phyloP scores from a whole-genome alignment of 257 asterid genomes.

The Coffea eugenioides region DNA sequence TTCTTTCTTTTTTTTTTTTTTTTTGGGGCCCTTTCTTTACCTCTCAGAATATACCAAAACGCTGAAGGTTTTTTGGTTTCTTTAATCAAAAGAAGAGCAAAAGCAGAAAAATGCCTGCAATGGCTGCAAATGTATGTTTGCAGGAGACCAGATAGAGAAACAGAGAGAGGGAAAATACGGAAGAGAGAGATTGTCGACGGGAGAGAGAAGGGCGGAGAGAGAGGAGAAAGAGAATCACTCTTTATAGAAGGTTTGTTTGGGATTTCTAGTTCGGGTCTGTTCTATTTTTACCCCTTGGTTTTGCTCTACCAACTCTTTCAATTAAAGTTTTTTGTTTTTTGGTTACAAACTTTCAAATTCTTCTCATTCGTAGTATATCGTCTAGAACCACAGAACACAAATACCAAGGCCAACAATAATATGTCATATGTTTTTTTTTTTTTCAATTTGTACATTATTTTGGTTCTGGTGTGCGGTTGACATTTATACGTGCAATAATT shows the following conservation, averaged over 20 bases:
- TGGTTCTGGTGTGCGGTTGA: background rate
- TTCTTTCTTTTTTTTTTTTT: background rate
- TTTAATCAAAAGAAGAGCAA: background rate
- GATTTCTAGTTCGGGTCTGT: conserved; percentile 37
- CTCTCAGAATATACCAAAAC: background rate
- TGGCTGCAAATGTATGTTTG: conserved; percentile 16
- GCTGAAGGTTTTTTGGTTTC: background rate
- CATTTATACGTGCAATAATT: background rate
- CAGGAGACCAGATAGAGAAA: conserved; percentile 4
- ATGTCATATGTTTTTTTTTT: too few relatives aligned
- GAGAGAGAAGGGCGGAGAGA: conserved; percentile 27
- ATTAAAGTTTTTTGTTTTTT: background rate
- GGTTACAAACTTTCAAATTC: background rate
- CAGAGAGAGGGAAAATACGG: conserved; percentile 12
- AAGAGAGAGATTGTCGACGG: background rate
- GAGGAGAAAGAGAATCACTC: conserved; percentile 41
- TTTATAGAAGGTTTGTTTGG: conserved; percentile 48
- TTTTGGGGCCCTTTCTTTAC: background rate
- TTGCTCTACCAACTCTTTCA: conserved; percentile 11
- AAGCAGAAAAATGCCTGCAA: conserved; percentile 5
- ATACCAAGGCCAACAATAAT: background rate
- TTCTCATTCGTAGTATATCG: background rate
- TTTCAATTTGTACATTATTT: background rate
- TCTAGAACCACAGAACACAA: background rate
- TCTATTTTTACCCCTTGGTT: background rate